Evolutionary conservation across 2,329 filamentous ascomycete genomes (phyloP), one percentile per base, ranked within the genome.

Genomic region (Talaromyces sp.): DNA sequence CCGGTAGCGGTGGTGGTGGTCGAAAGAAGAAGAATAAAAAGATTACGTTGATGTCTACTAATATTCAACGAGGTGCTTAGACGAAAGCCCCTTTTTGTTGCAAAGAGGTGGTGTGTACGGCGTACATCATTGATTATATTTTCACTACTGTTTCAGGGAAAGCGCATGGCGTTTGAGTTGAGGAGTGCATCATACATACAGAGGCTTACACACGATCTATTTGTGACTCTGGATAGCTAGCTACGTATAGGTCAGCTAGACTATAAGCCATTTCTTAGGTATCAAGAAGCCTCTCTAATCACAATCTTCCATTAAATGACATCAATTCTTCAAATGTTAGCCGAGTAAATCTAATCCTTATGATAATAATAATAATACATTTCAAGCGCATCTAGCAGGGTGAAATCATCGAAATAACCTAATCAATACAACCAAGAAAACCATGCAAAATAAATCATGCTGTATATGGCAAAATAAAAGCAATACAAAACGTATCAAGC

Each of bases 21-120:
- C 71, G 82, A 49, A 86, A 86, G 75, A 86, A 88, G 79, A 89
- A 89, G 76, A 84, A 83, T 51, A 88, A 88, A 79, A 89, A 89
- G 78, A 89, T 89, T 64, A 89, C 87, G 10, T 73, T 89, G 66
- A 89, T 89, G 87, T 88, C 86, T 67, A 89, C 87, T 31, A 88
- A 85, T 71, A 86, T 83, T 51, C 79, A 86, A 69, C 79, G 86
- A 72, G 85, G 84, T 31, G 86, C 86, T 64, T 86, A 78, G 34
- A 36, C 34, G 34, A 36, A 4, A 36, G 0, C 11, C 34, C 34
- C 34, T 5, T 36, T 36, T 36, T 36, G 13, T 36, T 36, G 34
- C 34, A 4, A 36, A 36, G 34, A 36, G 31, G 31, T 10, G 34
- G 11, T 36, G 51, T 54, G 17, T 34, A 34, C 2, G 49, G 49